Percentiles rank a stretch among this genome's conserved stretches.
phyloP scores from a whole-genome alignment of 2,329 filamentous ascomycete genomes.

The Escovopsis sp. region DNA sequence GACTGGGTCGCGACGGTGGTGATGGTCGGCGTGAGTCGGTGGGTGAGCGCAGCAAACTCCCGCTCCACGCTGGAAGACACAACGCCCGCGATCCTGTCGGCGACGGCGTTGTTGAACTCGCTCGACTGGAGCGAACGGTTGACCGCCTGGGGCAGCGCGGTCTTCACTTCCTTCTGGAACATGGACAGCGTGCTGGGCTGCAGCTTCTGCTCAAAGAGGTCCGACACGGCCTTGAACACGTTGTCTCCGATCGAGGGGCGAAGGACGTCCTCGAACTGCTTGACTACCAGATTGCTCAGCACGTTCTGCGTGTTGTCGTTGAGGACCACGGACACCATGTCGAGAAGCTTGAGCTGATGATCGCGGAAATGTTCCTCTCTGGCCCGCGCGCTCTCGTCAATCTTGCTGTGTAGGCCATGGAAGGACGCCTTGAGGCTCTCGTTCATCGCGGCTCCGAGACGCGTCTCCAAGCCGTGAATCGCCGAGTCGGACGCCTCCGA shows the following conservation, averaged over 20 bases:
- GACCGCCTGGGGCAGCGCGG: conserved; percentile 48
- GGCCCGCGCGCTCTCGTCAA: conserved; percentile 46
- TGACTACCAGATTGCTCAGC: conserved; percentile 58
- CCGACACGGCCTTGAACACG: conserved; percentile 52
- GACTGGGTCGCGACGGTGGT: conserved; percentile 48
- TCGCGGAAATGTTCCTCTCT: conserved; percentile 36
- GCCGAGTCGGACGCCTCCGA: conserved; percentile 36
- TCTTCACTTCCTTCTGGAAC: conserved; percentile 59
- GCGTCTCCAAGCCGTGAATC: conserved; percentile 36
- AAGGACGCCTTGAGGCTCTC: conserved; percentile 40
- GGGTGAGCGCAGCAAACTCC: conserved; percentile 43
- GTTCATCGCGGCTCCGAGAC: conserved; percentile 33
- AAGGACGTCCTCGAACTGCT: conserved; percentile 59
- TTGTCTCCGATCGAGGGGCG: conserved; percentile 58
- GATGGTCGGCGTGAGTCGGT: conserved; percentile 50
- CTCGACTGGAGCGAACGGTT: conserved; percentile 46
- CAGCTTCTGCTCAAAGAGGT: conserved; percentile 55
- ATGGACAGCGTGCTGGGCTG: conserved; percentile 48
- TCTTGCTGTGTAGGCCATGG: conserved; percentile 44
- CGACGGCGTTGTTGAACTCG: conserved; percentile 54
- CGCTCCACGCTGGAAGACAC: conserved; percentile 55
- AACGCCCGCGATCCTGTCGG: conserved; percentile 51
- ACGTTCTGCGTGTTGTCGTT: conserved; percentile 54
- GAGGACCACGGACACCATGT: conserved; percentile 43
- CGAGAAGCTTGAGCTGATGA: conserved; percentile 38